Evolutionary conservation across 768 basidiomycete species (phyloP), one percentile per base, ranked within the genome.

Genomic region (Termitomyces eurrhizus): DNA sequence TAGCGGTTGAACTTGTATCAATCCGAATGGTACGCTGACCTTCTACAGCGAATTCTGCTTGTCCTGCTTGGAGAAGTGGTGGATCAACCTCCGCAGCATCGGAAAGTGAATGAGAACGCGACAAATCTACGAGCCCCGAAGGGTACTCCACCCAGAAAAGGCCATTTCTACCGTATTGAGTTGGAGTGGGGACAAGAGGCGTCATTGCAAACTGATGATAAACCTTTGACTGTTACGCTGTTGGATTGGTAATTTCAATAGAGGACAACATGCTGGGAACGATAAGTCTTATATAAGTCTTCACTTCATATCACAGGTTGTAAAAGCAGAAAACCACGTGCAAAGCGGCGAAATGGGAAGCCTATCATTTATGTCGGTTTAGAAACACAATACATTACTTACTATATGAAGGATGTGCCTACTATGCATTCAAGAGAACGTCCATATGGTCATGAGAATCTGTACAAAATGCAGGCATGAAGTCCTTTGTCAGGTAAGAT

Each of bases 91-190:
- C 64, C 24, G 63, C 66, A 39, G 55, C 61, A n/a, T 48, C 68
- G 14, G 68, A 66, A 21, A 83, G 67, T 60, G 78, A 81, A 37
- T 67, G 68, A 11, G 77, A 74, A 48, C 86, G 80, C 18, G 86
- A 81, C 56, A 88, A 71, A 68, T 89, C 86, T 26, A 89, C 71
- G 36, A 88, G 77, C 0, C 87, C 86, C 9, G 78, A 78, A 13
- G 86, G 84, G 67, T 87, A 88, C 69, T 89, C 87, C 32, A 86
- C 82, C 88, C 87, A 88, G 70, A 86, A 88, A 13, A 76, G 78
- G 4, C 74, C 70, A 29, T 76, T 72, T 66, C 79, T 81, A 36
- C 86, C 87, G 64, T 83, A 87, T 69, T 86, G 79, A 4, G 73
- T 76, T 16, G 83, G 72, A 37, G 68, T 60, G 12, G 74, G 64